These are phyloP conservation scores for Suillus lakei DNA, from an alignment of 768 basidiomycete genomes.

Conservation along the genomic window DNA sequence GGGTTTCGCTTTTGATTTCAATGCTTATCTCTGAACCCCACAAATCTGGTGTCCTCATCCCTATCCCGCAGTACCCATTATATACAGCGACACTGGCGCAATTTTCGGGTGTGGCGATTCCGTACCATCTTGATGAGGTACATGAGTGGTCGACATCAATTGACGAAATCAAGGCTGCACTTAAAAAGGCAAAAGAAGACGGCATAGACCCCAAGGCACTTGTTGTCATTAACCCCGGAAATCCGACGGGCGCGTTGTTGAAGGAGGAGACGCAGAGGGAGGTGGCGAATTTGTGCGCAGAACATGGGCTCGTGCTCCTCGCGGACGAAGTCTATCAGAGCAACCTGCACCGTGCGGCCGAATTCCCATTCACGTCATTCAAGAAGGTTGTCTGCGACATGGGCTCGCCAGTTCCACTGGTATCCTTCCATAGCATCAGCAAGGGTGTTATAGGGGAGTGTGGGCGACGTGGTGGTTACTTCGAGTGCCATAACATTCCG, in stretches of 20 bases:
- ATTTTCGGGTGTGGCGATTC: constrained; percentile 76
- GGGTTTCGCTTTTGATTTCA: constrained; percentile 86
- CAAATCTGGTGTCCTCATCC: constrained; percentile 83
- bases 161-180: constrained; percentile 63
- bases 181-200: constrained; percentile 65
- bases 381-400: constrained; percentile 80
- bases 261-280: constrained; percentile 69
- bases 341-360: constrained; percentile 76
- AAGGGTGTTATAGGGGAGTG: constrained; percentile 98
- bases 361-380: constrained; percentile 89
- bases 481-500: constrained; percentile 85
- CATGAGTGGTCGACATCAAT: constrained; percentile 84
- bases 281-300: constrained; percentile 85
- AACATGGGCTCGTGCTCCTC: constrained; percentile 84
- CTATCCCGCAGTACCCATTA: constrained; percentile 97
- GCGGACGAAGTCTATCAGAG: constrained; percentile 99
- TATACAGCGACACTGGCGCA: constrained; percentile 96
- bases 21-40: constrained; percentile 70
- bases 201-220: constrained; percentile 78
- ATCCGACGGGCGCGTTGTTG: constrained; percentile 92
- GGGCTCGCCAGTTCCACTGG: constrained; percentile 75
- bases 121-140: constrained; percentile 88
- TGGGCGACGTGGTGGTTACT: constrained; percentile 96
- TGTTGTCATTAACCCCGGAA: constrained; percentile 98
- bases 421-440: constrained; percentile 97